Evolutionary conservation across 2,329 filamentous ascomycete species (phyloP), one percentile per base, ranked within the genome.

Genomic region (Xylariaceae sp.): DNA sequence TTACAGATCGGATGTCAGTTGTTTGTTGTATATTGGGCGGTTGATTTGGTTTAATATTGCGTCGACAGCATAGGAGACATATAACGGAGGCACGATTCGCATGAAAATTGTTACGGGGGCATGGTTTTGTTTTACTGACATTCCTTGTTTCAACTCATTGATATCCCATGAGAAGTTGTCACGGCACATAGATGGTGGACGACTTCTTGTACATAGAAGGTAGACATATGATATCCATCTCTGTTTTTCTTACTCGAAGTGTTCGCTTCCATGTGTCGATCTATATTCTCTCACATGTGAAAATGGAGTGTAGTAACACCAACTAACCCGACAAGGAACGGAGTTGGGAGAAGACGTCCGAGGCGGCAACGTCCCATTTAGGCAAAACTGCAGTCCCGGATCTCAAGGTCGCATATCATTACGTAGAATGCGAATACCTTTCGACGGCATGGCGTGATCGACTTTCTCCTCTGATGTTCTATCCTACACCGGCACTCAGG

Each of bases 251-350:
- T 17, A 17, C 17, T 1, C 17, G 17, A 17, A 17, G 2, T 17
- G 17, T 17, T 17, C 17, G 1, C 17, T 17, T 2, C 17, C 17
- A 17, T 18, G 17, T 23, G 6, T n/a, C n/a, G n/a, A n/a, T n/a
- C 2, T 41, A 18, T n/a, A 11, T 39, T 23, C 47, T 52, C 15
- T 18, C 2, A 2, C 17, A 18, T 18, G 17, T 18, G 17, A 18
- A 2, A 2, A 18, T 18, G 17, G 17, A 18, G 17, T 2, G 17
- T 18, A 2, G 17, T 18, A 2, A 45, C 37, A 23, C 34, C 53
- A 58, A 52, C 62, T 64, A 61, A 59, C 67, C 66, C 37, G 59
- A 60, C 61, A 3, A 35, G 65, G 66, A 66, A 65, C 67, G 67
- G 67, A 69, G 59, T n/a, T 2, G 13, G 37, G 9, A 51, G 47